These are phyloP conservation scores for Moelleriella libera DNA, from an alignment of 2,329 filamentous ascomycete genomes.

Conservation along the genomic window DNA sequence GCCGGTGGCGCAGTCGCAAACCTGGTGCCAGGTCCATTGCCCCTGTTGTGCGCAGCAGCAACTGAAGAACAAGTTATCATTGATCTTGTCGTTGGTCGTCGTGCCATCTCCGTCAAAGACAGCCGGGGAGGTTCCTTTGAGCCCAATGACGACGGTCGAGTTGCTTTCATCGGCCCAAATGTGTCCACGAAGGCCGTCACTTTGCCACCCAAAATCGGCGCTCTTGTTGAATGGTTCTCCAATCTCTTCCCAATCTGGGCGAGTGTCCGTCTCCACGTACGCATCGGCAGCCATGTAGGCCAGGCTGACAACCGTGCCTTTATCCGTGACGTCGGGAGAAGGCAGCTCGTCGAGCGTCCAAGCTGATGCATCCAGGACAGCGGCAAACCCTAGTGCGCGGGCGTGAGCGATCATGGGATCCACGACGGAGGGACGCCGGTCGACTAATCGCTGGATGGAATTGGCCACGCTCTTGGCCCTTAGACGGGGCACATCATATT, in stretches of 20 bases:
- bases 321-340: conserved; percentile 74
- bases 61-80: conserved; percentile 96
- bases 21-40: conserved; percentile 77
- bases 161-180: conserved; percentile 81
- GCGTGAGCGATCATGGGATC: conserved; percentile 66
- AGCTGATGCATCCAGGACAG: conserved; percentile 54
- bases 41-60: conserved; percentile 95
- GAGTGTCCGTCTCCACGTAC: conserved; percentile 60
- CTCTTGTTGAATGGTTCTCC: conserved; percentile 71
- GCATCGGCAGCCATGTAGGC: conserved; percentile 83
- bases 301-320: conserved; percentile 67
- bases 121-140: conserved; percentile 83
- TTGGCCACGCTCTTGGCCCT: conserved; percentile 48
- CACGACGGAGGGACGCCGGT: conserved; percentile 62
- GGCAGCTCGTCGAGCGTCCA: conserved; percentile 73
- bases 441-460: conserved; percentile 67
- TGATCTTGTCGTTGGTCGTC: conserved; percentile 92
- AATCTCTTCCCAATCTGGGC: conserved; percentile 73
- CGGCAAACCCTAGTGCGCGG: conserved; percentile 51
- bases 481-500: conserved; percentile 37
- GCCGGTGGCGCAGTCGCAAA: conserved; percentile 81
- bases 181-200: conserved; percentile 79
- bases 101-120: conserved; percentile 96
- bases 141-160: conserved; percentile 73
- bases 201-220: conserved; percentile 83